Base-by-base conservation (phyloP, 306 rosid species). In the Clitoria ternatea region DNA sequence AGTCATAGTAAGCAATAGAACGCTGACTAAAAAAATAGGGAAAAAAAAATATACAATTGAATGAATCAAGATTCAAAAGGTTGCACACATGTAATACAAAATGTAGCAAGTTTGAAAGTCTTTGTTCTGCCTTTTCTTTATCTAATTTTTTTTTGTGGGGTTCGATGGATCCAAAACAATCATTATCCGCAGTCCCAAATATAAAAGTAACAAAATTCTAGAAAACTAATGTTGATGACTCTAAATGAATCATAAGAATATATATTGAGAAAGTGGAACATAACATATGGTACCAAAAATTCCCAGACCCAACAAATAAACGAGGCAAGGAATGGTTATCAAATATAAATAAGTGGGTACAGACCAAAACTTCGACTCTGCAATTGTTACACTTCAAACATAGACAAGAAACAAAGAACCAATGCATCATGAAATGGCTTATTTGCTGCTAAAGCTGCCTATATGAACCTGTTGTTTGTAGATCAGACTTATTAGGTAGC, bases 271-370 rank as follows among this genome's bases (percentile, higher is more conserved):
- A 66, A 27, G 37, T 20, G 36, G 37, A 43, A 48, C 47, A 70
- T 3, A 67, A 59, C 12, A 70, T n/a, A 20, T 29, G 18, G 49
- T 20, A 79, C 50, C 86, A 84, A 89, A 87, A 87, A 54, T 86
- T 80, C 86, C 96, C 54, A 67, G 69, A 79, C 92, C 96, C 84
- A 81, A 79, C 76, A 87, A 79, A 88, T 81, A 87, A 17, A 74
- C 37, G 54, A 85, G 95, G 87, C 92, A 86, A 76, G 89, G 92
- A 81, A 87, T 17, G n/a, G 37, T 69, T 15, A 76, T 30, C n/a
- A 63, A 61, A 73, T 49, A 55, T n/a, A 55, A 56, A n/a, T 40
- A 42, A 37, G 69, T 66, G 23, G 66, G 45, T 61, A 73, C 73
- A 79, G 44, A 70, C 62, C 69, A 45, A 47, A 53, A 55, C 7